A percentile compares a stretch with the other conserved stretches of the same genome.
Evolutionary conservation across 805 yeast species (phyloP).

Genomic region (Ogataea methanolica): DNA sequence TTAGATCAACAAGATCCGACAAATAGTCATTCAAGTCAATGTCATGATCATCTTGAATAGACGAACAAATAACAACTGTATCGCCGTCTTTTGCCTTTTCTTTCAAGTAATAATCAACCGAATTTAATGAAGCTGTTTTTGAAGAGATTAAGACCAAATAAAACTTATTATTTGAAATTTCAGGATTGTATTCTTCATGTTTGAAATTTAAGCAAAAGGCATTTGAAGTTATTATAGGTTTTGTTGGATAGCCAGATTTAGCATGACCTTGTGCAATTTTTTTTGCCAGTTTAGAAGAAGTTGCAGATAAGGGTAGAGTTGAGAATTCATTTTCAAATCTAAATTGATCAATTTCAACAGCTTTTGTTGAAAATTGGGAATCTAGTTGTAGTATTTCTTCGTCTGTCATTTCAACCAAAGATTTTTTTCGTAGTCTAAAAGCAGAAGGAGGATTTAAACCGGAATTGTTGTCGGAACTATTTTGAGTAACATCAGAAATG

Average conservation of each 20-base stretch:
- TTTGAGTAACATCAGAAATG: slow-evolving; percentile 1
- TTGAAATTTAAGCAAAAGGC: slow-evolving; percentile 38
- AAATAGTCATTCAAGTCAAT: slow-evolving; percentile 15
- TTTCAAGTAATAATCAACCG: slow-evolving; percentile 59
- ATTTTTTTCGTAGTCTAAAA: slow-evolving; percentile 32
- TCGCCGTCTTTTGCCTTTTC: slow-evolving; percentile 58
- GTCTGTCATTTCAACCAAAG: slow-evolving; percentile 47
- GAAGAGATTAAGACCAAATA: slow-evolving; percentile 56
- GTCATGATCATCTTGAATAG: slow-evolving; percentile 21
- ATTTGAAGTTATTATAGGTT: slow-evolving; percentile 27
- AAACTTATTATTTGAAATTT: slow-evolving; percentile 17
- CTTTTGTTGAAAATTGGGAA: slow-evolving; percentile 42
- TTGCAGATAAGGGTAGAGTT: slow-evolving; percentile 13
- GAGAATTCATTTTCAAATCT: slow-evolving; percentile 39
- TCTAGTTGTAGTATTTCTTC: slow-evolving; percentile 52
- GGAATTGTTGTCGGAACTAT: background rate
- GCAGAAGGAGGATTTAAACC: slow-evolving; percentile 1
- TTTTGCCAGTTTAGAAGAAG: slow-evolving; percentile 14
- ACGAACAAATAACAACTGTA: slow-evolving; percentile 45
- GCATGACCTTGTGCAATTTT: slow-evolving; percentile 15
- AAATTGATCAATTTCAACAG: slow-evolving; percentile 38
- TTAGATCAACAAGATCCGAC: slow-evolving; percentile 37
- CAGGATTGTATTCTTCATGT: slow-evolving; percentile 32
- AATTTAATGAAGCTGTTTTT: slow-evolving; percentile 67
- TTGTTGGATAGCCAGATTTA: slow-evolving; percentile 31